These are phyloP conservation scores for Diaporthe ilicicola DNA, from an alignment of 2,329 filamentous ascomycete genomes.

Conservation along the genomic window DNA sequence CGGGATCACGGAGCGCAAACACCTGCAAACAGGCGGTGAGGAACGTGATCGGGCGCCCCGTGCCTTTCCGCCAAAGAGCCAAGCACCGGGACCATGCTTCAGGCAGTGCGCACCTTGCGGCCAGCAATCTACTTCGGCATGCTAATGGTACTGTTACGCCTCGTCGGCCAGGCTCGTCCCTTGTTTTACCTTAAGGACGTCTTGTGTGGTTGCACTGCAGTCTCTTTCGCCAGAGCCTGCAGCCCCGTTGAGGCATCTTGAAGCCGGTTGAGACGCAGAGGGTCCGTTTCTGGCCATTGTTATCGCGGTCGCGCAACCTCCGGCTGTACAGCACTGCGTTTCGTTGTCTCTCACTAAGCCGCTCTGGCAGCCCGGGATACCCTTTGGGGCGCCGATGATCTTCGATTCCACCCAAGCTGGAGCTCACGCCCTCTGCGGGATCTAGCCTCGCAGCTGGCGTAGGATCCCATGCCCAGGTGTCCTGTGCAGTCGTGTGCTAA, in stretches of 20 bases:
- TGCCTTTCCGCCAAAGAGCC: background rate
- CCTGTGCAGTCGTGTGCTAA: background rate
- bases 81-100: background rate
- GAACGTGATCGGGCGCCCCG: background rate
- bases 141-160: background rate
- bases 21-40: slow-evolving; percentile 31
- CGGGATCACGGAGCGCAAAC: slow-evolving; percentile 24
- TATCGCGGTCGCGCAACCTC: background rate
- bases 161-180: background rate
- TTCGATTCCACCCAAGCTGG: background rate
- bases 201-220: background rate
- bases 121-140: background rate
- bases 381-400: slow-evolving; percentile 1
- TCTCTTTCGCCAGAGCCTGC: background rate
- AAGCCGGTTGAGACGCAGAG: background rate
- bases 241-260: background rate
- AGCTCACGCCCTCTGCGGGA: background rate
- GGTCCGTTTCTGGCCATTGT: background rate
- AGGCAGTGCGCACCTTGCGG: background rate
- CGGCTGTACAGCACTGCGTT: background rate
- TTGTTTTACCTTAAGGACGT: background rate
- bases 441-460: slow-evolving; percentile 6
- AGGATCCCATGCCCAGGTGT: slow-evolving; percentile 17
- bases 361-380: background rate
- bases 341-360: background rate